These are phyloP conservation scores for Nannochloropsis salina DNA, from an alignment of 108 stramenopile genomes.

Conservation along the genomic window DNA sequence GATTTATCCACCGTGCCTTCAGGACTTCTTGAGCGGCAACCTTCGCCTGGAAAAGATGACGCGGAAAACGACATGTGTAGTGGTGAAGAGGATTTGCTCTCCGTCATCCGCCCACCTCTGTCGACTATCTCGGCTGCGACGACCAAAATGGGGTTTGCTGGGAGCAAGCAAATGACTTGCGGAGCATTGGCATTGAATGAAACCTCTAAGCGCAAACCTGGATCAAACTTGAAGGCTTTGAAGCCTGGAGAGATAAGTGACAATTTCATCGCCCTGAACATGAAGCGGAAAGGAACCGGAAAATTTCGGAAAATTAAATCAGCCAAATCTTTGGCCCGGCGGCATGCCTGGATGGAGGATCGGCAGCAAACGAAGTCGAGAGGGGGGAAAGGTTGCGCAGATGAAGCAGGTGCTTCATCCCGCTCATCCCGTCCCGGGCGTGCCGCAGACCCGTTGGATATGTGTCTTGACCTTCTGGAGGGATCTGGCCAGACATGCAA, in stretches of 20 bases:
- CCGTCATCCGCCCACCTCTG: no score
- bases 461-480: neutral
- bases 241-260: conserved; percentile 33
- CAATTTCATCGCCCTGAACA: conserved; percentile 47
- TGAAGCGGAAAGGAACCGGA: conserved; percentile 45
- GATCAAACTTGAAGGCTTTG: no score
- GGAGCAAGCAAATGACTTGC: no score
- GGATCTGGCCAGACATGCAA: neutral
- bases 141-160: no score
- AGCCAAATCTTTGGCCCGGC: conserved; percentile 38
- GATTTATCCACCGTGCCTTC: no score
- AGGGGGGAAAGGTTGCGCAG: neutral
- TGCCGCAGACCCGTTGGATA: neutral
- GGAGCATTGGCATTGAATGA: no score
- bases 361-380: neutral
- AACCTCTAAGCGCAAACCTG: no score
- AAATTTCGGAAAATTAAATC: conserved; percentile 41
- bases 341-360: conserved; percentile 33
- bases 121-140: no score
- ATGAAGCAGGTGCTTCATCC: neutral
- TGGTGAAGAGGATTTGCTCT: no score
- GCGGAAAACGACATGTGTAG: no score
- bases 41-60: no score
- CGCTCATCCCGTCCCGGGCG: conserved; percentile 12
- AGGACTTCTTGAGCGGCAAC: no score